Evolutionary conservation across 441 rosid species (phyloP), one percentile per base, ranked within the genome.

Genomic region (Corymbia calophylla): DNA sequence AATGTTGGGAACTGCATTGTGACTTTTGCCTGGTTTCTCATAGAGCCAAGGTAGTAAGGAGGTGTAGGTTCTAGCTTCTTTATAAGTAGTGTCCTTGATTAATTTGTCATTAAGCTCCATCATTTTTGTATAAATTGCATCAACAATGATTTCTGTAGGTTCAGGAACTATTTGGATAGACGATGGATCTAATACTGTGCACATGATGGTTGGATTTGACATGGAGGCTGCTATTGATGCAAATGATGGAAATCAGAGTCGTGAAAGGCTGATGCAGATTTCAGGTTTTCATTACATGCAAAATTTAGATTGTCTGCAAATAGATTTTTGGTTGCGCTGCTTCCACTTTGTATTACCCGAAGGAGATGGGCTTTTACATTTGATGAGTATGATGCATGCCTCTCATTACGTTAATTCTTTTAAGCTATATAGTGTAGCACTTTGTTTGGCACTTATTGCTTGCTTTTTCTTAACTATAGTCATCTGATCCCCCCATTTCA

Each of bases 171-270:
- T 95, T 91, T 97, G 98, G 98, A 86, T 96, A 68, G 92, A 95
- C 7, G 99, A 97, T 91, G 96, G 97, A 47, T 86, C 88, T 68
- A 92, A 95, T 89, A 93, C 97, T 11, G 92, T 96, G 92, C 95
- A 95, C 70, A 87, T 91, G 90, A 89, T 96, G 89, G 89, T 81
- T 60, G 90, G 92, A 39, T 92, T 93, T 66, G 96, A 94, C 88
- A 85, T 80, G 54, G 95, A 93, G 81, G 81, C 86, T 90, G 89
- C 93, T 62, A 88, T 87, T 81, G 91, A 91, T 70, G 94, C 94
- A 93, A 93, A 86, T 80, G 93, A 92, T 89, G 92, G 88, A 87
- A 93, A 91, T 48, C 94, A 91, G 89, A 91, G 47, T 58, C 93
- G 89, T 88, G 93, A 92, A 90, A 93, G 87, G 87, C 92, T 62